A percentile compares a stretch with the other conserved stretches of the same genome.
phyloP scores from a whole-genome alignment of 2,329 filamentous ascomycete genomes.

The Pleurostoma richardsiae region DNA sequence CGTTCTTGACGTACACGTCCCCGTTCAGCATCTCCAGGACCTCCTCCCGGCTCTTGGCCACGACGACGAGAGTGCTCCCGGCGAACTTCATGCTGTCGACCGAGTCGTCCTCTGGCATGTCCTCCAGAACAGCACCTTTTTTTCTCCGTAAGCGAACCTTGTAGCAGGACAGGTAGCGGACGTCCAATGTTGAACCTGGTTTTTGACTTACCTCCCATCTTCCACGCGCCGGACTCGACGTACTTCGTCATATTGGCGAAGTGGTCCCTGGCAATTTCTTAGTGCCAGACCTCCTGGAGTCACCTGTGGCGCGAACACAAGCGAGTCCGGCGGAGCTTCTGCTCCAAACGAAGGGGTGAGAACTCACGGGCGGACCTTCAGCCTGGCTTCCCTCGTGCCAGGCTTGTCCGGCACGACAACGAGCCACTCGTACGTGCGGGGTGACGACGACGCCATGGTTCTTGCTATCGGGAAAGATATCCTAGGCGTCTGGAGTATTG shows the following conservation, averaged over 20 bases:
- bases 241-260: constrained; percentile 48
- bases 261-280: constrained; percentile 39
- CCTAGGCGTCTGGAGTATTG: neutral
- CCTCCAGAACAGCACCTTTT: constrained; percentile 62
- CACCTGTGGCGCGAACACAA: too few species aligned
- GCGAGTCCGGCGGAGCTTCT: neutral
- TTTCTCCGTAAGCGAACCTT: too few species aligned
- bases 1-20: constrained; percentile 67
- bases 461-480: neutral
- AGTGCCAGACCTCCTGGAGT: constrained; percentile 1
- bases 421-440: constrained; percentile 57
- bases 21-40: constrained; percentile 60
- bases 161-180: neutral
- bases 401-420: constrained; percentile 65
- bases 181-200: neutral
- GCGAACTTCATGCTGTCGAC: constrained; percentile 60
- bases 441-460: constrained; percentile 5
- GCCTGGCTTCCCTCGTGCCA: constrained; percentile 52
- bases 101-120: constrained; percentile 58
- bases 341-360: neutral
- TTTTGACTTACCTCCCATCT: constrained; percentile 57
- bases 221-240: constrained; percentile 50
- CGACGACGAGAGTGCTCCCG: constrained; percentile 65
- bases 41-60: constrained; percentile 65
- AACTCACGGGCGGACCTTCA: constrained; percentile 54